Base-by-base conservation (phyloP, 345 rosid species). In the Brassica juncea region DNA sequence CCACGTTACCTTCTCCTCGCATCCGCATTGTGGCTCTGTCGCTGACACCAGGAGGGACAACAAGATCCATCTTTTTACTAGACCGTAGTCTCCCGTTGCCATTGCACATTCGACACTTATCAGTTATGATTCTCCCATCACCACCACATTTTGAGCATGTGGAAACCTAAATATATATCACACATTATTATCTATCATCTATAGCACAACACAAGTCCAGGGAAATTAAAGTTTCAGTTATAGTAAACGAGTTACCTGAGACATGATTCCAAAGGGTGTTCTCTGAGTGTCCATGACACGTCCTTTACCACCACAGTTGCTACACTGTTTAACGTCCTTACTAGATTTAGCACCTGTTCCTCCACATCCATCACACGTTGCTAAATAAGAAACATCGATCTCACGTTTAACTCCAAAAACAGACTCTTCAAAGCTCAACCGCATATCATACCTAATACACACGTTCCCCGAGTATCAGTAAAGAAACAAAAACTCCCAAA, bases 281-380 rank as follows among this genome's bases (percentile, higher is more conserved):
- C 85, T 89, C 81, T 87, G 92, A 77, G 89, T 84, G 77, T 83
- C 85, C 88, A 87, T 86, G 64, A 85, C 89, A 66, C 86, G 90
- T 52, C 99, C 97, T 84, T 87, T 89, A 79, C 97, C 97, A 57
- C 88, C 92, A 83, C 99, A 94, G 55, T 82, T 80, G 57, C 49
- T 68, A 81, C 99, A 94, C 68, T 86, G 59, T 81, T 87, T 87
- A 58, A 94, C 72, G 70, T 76, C 78, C 63, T 81, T 80, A 73
- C 84, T 83, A 61, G 95, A 88, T 83, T 85, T 88, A 76, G 99
- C 97, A 80, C 99, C 99, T 21, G 97, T 89, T 82, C 97, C 97
- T 78, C 82, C 83, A 59, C 97, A 94, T 21, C 70, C 73, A 83
- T 80, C 89, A 82, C 99, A 94, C 8, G 88, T 84, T 79, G 89